Conservation (phyloP, 768 basidiomycete genomes). For the Clitopilus passeckerianus region DNA sequence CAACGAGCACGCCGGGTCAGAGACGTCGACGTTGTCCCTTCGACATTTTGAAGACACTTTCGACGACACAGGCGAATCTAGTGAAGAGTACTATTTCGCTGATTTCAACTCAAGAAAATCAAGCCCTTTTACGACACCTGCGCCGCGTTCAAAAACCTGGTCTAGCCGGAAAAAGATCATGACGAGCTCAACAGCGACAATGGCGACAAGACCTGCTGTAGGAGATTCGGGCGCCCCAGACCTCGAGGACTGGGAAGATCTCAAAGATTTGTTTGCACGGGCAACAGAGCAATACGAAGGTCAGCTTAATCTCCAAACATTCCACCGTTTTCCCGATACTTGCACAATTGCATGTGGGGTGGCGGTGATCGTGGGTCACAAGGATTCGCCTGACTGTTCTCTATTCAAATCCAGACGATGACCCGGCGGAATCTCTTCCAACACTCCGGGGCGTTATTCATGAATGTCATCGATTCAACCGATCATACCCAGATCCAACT, state of each 20-base stretch:
- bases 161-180: conserved; percentile 29
- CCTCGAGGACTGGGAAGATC: conserved; percentile 59
- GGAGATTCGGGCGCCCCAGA: conserved; percentile 18
- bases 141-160: conserved; percentile 19
- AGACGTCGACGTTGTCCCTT: conserved; percentile 7
- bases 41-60: conserved; percentile 5
- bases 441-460: conserved; percentile 61
- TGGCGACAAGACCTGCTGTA: conserved; percentile 13
- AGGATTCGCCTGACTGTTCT: neutral
- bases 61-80: conserved; percentile 18
- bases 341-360: conserved; percentile 2
- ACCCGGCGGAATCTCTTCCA: conserved; percentile 43
- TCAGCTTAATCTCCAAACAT: conserved; percentile 19
- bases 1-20: conserved; percentile 16
- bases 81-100: conserved; percentile 25
- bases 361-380: neutral
- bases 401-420: conserved; percentile 28
- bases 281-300: conserved; percentile 58
- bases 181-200: conserved; percentile 33
- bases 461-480: conserved; percentile 62
- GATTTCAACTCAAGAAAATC: neutral
- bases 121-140: neutral
- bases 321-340: neutral
- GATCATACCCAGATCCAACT: conserved; percentile 52
- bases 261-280: conserved; percentile 57